Evolutionary conservation across 2,329 filamentous ascomycete species (phyloP).

Genomic region (Penicillium sp.): DNA sequence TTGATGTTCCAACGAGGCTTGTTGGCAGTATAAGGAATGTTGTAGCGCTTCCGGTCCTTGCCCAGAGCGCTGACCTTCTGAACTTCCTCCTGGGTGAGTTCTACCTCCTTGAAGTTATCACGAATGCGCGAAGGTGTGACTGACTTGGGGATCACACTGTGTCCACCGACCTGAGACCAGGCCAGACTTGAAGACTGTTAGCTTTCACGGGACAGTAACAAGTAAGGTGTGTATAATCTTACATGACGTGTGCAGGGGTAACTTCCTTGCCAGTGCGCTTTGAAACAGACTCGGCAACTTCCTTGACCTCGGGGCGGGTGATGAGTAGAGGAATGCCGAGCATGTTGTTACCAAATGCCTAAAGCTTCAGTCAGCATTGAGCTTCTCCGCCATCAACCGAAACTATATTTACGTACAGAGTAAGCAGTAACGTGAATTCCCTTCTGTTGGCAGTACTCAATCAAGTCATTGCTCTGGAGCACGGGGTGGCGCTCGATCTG

Average conservation of each 20-base stretch:
- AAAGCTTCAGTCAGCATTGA: not conserved
- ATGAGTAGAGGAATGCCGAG: conserved; percentile 63
- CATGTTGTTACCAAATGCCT: conserved; percentile 58
- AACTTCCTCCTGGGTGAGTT: conserved; percentile 40
- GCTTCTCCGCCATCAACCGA: not conserved
- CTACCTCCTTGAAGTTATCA: conserved; percentile 45
- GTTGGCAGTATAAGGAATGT: conserved; percentile 39
- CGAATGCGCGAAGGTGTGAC: conserved; percentile 43
- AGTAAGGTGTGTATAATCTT: conserved; percentile 6
- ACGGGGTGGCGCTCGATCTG: conserved; percentile 70
- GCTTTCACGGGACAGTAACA: not conserved
- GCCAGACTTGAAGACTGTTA: conserved; percentile 30
- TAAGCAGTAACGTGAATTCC: conserved; percentile 63
- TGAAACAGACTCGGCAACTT: conserved; percentile 60
- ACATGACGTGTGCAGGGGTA: conserved; percentile 39
- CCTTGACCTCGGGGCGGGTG: conserved; percentile 60
- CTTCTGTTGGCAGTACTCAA: conserved; percentile 57
- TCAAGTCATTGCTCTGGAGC: conserved; percentile 59
- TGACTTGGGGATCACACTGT: conserved; percentile 45
- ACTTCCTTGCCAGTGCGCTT: conserved; percentile 36
- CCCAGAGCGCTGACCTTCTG: conserved; percentile 35
- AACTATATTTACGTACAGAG: conserved; percentile 43
- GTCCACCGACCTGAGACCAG: conserved; percentile 42
- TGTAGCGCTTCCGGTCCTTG: conserved; percentile 37
- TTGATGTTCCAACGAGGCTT: conserved; percentile 57